phyloP scores from a whole-genome alignment of 2,329 filamentous ascomycete genomes.

The Neonectria faginata region DNA sequence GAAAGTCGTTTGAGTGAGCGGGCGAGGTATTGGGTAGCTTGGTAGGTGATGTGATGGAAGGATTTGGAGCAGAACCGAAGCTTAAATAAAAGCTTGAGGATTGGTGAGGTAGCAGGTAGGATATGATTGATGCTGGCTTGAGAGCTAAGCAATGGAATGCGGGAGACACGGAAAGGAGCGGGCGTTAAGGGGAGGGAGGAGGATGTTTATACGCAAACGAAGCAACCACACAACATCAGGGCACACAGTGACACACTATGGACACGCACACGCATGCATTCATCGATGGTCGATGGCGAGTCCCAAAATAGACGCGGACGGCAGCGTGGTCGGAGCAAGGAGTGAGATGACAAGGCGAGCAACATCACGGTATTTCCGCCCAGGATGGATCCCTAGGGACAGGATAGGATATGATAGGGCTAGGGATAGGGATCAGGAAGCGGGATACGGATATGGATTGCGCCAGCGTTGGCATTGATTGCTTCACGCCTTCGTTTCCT shows the following conservation, averaged over 20 bases:
- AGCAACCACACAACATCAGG: constrained; percentile 13
- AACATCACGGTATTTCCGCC: constrained; percentile 26
- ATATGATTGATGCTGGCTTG: constrained; percentile 13
- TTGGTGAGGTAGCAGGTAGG: constrained; percentile 1
- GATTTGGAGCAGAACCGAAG: not conserved
- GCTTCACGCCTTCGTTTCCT: constrained; percentile 5
- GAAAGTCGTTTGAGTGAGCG: not conserved
- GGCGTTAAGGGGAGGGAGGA: constrained; percentile 30
- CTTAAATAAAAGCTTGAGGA: constrained; percentile 11
- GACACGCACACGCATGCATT: constrained; percentile 9
- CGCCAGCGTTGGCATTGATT: constrained; percentile 9
- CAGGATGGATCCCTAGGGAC: constrained; percentile 10
- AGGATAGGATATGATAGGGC: constrained; percentile 8
- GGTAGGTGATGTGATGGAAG: not conserved
- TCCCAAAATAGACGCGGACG: constrained; percentile 21
- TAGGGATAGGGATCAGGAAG: not conserved
- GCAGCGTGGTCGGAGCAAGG: constrained; percentile 22
- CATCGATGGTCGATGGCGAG: constrained; percentile 2
- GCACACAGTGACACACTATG: constrained; percentile 2
- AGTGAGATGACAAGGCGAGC: constrained; percentile 19
- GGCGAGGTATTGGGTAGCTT: not conserved
- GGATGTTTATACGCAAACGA: constrained; percentile 42
- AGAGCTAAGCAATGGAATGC: constrained; percentile 30
- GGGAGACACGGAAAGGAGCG: constrained; percentile 36
- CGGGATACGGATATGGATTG: constrained; percentile 20